These are phyloP conservation scores for Lactarius hatsudake DNA, from an alignment of 768 basidiomycete genomes.

Conservation along the genomic window DNA sequence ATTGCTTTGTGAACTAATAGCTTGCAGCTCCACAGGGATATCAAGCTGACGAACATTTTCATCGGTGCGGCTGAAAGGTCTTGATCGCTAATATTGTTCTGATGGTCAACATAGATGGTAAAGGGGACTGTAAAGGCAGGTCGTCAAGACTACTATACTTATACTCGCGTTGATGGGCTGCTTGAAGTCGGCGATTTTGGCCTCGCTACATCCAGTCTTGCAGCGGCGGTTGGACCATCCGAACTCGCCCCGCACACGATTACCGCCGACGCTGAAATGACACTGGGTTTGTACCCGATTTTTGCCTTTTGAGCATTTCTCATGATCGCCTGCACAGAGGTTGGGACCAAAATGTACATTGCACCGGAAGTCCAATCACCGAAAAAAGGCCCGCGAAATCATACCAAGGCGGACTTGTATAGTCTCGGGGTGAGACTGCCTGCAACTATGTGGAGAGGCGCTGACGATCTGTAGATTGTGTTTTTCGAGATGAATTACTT, in stretches of 20 bases:
- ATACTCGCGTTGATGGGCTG: slow-evolving; percentile 6
- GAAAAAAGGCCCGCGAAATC: slow-evolving; percentile 61
- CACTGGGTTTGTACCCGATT: slow-evolving; percentile 49
- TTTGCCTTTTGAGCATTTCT: background rate
- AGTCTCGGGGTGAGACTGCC: slow-evolving; percentile 71
- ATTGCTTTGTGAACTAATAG: slow-evolving; percentile 13
- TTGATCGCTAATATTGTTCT: background rate
- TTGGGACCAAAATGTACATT: slow-evolving; percentile 89
- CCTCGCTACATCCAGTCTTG: slow-evolving; percentile 78
- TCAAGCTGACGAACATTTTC: slow-evolving; percentile 93
- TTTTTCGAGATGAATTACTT: slow-evolving; percentile 96
- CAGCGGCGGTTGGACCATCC: slow-evolving; percentile 73
- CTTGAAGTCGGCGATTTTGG: slow-evolving; percentile 87
- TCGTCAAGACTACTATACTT: background rate
- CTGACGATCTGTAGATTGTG: slow-evolving; percentile 58
- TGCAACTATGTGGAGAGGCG: background rate
- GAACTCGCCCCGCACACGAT: slow-evolving; percentile 51
- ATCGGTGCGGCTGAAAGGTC: slow-evolving; percentile 58
- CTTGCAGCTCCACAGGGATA: slow-evolving; percentile 70
- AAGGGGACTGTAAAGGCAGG: slow-evolving; percentile 78
- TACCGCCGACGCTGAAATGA: slow-evolving; percentile 64
- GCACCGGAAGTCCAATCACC: slow-evolving; percentile 84
- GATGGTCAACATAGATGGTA: slow-evolving; percentile 52
- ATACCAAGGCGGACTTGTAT: slow-evolving; percentile 91
- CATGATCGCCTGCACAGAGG: slow-evolving; percentile 51